Conservation (phyloP, 2,329 filamentous ascomycete species). For the Apiospora koreana region DNA sequence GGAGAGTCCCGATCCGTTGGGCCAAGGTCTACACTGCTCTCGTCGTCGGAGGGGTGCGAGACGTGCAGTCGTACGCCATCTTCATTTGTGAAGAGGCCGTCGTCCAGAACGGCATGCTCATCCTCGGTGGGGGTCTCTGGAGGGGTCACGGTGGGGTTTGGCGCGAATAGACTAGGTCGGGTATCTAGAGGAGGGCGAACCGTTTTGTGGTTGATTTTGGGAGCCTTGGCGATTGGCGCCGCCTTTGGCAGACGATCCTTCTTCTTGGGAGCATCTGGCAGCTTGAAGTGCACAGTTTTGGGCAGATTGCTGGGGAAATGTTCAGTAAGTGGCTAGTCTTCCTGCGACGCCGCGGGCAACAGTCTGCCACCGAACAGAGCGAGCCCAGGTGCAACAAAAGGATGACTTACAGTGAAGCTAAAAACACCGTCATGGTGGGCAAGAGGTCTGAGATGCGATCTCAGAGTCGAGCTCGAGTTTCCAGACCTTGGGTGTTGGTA, state of each 20-base stretch:
- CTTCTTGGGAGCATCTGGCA: conserved; percentile 55
- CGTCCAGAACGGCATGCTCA: conserved; percentile 29
- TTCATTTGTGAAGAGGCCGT: conserved; percentile 56
- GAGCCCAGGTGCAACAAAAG: background rate
- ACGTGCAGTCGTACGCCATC: conserved; percentile 60
- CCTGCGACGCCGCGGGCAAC: background rate
- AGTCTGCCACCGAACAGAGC: too few relatives aligned
- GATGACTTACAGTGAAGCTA: conserved; percentile 49
- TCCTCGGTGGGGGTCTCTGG: conserved; percentile 58
- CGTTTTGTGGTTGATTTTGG: conserved; percentile 29
- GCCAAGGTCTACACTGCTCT: conserved; percentile 37
- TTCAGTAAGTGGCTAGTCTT: background rate
- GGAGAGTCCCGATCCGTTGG: conserved; percentile 75
- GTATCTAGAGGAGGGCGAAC: conserved; percentile 32
- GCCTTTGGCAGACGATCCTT: conserved; percentile 31
- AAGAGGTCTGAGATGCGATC: background rate
- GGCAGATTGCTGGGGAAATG: conserved; percentile 73
- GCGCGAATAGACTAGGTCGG: conserved; percentile 56
- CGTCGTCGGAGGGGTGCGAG: conserved; percentile 31
- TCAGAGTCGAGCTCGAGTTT: background rate
- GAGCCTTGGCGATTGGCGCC: conserved; percentile 30
- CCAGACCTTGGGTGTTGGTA: background rate
- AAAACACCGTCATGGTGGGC: conserved; percentile 51
- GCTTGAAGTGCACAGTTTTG: conserved; percentile 86
- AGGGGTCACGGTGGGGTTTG: conserved; percentile 50